A percentile compares a stretch with the other conserved stretches of the same genome.
Conservation (phyloP, 495 filamentous ascomycete genomes). For the Hypoxylon lenormandii region DNA sequence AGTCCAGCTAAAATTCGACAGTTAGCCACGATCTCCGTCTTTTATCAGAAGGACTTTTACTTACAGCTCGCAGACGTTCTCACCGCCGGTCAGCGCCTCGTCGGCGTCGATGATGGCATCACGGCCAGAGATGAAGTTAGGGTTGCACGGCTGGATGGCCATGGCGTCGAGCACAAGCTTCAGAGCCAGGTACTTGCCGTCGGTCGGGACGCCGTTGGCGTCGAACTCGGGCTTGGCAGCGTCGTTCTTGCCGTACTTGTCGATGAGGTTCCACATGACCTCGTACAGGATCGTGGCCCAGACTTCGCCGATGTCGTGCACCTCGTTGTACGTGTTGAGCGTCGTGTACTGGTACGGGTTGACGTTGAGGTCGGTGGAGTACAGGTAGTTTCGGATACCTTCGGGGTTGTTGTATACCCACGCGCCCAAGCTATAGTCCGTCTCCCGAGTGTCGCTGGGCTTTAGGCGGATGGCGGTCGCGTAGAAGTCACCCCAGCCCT, state of each 20-base stretch:
- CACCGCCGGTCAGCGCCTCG: conserved; percentile 61
- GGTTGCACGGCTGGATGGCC: conserved; percentile 67
- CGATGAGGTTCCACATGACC: conserved; percentile 65
- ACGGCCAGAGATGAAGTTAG: conserved; percentile 63
- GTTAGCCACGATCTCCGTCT: conserved; percentile 3
- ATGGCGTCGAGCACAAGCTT: conserved; percentile 66
- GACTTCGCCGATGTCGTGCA: conserved; percentile 63
- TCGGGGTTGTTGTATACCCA: conserved; percentile 57
- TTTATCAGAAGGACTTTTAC: conserved; percentile 2
- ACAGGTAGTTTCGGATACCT: conserved; percentile 64
- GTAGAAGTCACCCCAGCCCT: conserved; percentile 68
- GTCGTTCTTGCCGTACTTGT: conserved; percentile 62
- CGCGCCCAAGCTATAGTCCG: conserved; percentile 59
- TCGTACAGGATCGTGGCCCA: conserved; percentile 68
- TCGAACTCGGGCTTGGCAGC: conserved; percentile 58
- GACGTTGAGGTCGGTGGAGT: conserved; percentile 60
- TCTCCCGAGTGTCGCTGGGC: conserved; percentile 59
- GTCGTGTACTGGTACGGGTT: conserved; percentile 63
- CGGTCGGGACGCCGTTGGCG: conserved; percentile 60
- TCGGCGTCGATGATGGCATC: conserved; percentile 68
- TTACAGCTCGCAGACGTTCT: conserved; percentile 62
- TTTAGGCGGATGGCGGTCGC: conserved; percentile 65
- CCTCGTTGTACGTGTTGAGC: conserved; percentile 54
- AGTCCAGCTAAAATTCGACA: conserved; percentile 53
- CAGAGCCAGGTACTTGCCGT: conserved; percentile 63